phyloP scores from a whole-genome alignment of 176 grass and related monocot species.

The Zoysia japonica region DNA sequence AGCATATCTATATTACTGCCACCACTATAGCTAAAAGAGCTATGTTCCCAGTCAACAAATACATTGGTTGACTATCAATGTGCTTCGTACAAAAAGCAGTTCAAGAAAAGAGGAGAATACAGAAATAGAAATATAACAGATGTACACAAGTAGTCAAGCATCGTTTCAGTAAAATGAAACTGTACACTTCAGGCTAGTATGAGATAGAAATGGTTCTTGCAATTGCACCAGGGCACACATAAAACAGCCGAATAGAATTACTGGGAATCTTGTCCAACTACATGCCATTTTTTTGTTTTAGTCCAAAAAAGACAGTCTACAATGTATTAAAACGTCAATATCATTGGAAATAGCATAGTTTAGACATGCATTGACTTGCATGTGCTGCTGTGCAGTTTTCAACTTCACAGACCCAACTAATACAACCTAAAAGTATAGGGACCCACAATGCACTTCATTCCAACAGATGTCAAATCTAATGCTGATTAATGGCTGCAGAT shows the following conservation, averaged over 20 bases:
- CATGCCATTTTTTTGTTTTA: neutral
- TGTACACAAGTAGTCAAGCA: neutral
- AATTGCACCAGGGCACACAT: neutral
- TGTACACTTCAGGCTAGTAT: neutral
- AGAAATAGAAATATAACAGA: neutral
- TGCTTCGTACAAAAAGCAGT: neutral
- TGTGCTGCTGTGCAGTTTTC: neutral
- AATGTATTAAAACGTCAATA: neutral
- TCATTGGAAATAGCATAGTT: neutral
- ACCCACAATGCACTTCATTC: neutral
- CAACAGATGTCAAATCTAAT: conserved; percentile 11
- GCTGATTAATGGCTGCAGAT: neutral
- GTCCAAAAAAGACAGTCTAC: neutral
- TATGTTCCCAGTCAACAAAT: neutral
- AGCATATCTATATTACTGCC: conserved; percentile 6
- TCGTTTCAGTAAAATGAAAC: neutral
- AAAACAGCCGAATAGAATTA: neutral
- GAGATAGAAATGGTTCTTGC: neutral
- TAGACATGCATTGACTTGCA: neutral
- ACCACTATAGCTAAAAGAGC: conserved; percentile 2
- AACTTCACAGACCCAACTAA: neutral
- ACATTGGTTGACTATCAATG: neutral
- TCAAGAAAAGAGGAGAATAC: neutral
- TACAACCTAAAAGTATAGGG: neutral
- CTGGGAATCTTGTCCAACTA: neutral